Conservation (phyloP, 2,329 filamentous ascomycete species). For the Beauveria pseudobassiana region DNA sequence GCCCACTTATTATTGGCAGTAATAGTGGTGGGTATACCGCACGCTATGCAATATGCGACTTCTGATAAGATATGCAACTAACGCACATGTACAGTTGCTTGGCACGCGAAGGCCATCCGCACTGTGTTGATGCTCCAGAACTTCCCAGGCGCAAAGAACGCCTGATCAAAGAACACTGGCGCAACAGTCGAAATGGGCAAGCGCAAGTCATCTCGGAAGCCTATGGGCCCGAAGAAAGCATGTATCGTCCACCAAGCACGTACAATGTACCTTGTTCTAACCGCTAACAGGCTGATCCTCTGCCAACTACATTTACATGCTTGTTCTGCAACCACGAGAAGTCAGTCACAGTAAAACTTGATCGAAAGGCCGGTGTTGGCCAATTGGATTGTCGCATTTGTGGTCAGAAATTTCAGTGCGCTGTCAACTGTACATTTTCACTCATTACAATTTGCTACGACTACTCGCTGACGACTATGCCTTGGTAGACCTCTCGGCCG, state of each 20-base stretch:
- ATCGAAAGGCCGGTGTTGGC: slow-evolving; percentile 86
- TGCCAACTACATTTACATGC: slow-evolving; percentile 84
- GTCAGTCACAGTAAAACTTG: slow-evolving; percentile 80
- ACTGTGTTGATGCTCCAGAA: background rate
- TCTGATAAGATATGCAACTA: slow-evolving; percentile 10
- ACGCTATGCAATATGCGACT: background rate
- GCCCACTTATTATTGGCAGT: background rate
- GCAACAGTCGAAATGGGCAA: slow-evolving; percentile 59
- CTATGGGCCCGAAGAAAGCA: slow-evolving; percentile 69
- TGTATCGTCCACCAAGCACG: background rate
- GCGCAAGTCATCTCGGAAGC: slow-evolving; percentile 81
- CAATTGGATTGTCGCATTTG: slow-evolving; percentile 86
- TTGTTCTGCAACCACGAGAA: slow-evolving; percentile 98
- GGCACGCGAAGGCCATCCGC: background rate
- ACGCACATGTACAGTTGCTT: background rate
- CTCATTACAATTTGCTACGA: slow-evolving; percentile 5
- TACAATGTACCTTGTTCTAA: slow-evolving; percentile 12
- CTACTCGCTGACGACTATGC: slow-evolving; percentile 14
- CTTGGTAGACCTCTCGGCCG: slow-evolving; percentile 68
- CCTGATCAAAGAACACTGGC: background rate
- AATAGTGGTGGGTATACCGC: background rate
- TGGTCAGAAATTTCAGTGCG: slow-evolving; percentile 86
- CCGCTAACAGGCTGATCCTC: slow-evolving; percentile 54
- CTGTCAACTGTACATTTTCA: slow-evolving; percentile 71
- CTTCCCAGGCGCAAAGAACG: background rate